A percentile compares a stretch with the other conserved stretches of the same genome.
Evolutionary conservation across 306 rosid species (phyloP).

Genomic region (Echinosophora koreensis): DNA sequence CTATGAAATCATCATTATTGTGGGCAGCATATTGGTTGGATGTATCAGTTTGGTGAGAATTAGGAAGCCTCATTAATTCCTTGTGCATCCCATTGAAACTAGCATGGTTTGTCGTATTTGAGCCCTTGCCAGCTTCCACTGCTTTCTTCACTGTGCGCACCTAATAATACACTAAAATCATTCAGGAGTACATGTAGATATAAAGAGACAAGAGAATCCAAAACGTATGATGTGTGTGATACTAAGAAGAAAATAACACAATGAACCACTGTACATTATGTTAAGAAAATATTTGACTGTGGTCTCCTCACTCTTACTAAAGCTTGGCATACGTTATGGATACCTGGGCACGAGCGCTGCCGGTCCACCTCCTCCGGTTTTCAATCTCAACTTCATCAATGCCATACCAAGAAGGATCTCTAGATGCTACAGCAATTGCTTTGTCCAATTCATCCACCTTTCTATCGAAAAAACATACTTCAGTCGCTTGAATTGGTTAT

Average conservation of each 20-base stretch:
- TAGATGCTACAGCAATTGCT: constrained; percentile 91
- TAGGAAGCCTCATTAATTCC: constrained; percentile 90
- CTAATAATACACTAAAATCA: constrained; percentile 56
- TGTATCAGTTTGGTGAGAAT: constrained; percentile 62
- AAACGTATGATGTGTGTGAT: neutral
- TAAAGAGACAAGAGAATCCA: constrained; percentile 25
- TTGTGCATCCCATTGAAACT: constrained; percentile 71
- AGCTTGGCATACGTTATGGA: constrained; percentile 38
- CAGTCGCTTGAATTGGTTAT: constrained; percentile 54
- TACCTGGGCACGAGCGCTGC: constrained; percentile 91
- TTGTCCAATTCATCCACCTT: constrained; percentile 98
- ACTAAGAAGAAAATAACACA: neutral
- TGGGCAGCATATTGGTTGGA: constrained; percentile 64
- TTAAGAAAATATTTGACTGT: constrained; percentile 18
- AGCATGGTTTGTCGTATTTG: constrained; percentile 51
- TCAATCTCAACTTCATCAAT: constrained; percentile 92
- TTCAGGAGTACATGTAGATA: constrained; percentile 36
- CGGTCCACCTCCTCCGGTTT: constrained; percentile 92
- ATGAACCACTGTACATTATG: constrained; percentile 9
- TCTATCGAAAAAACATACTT: constrained; percentile 83
- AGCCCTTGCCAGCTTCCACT: constrained; percentile 68
- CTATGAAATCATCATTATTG: constrained; percentile 77
- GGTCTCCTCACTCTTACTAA: constrained; percentile 33
- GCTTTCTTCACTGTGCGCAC: constrained; percentile 71
- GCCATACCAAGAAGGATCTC: constrained; percentile 89